A percentile compares a stretch with the other conserved stretches of the same genome.
phyloP scores from a whole-genome alignment of 2,329 filamentous ascomycete genomes.

The Venturia aucupariae region DNA sequence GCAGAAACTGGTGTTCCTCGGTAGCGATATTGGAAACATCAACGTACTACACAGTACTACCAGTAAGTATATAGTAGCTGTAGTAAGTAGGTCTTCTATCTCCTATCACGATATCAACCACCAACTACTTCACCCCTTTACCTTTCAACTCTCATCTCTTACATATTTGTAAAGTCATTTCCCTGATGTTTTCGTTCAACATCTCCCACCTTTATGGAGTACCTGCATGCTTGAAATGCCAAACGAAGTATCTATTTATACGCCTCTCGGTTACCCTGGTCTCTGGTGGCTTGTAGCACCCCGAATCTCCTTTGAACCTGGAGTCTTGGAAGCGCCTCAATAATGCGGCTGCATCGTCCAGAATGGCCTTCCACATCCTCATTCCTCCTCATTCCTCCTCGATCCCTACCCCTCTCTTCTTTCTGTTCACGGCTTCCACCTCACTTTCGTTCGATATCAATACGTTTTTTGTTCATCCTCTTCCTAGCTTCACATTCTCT shows the following conservation, averaged over 20 bases:
- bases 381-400: no score
- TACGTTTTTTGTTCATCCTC: neutral
- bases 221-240: neutral
- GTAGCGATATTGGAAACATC: neutral
- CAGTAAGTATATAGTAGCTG: no score
- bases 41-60: no score
- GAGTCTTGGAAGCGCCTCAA: neutral
- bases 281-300: neutral
- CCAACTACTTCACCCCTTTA: neutral
- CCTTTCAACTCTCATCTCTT: neutral
- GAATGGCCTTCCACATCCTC: neutral
- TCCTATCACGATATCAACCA: neutral
- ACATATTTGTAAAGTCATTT: neutral
- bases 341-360: neutral
- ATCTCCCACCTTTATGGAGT: neutral
- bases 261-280: neutral
- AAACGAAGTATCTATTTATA: neutral
- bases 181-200: neutral
- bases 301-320: neutral
- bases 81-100: conserved; percentile 3
- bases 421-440: neutral
- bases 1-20: neutral
- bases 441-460: neutral
- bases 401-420: neutral
- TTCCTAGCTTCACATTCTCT: no score